A percentile compares a stretch with the other conserved stretches of the same genome.
These are phyloP conservation scores for Gastrolobium villosum DNA, from an alignment of 306 rosid genomes.

Conservation along the genomic window DNA sequence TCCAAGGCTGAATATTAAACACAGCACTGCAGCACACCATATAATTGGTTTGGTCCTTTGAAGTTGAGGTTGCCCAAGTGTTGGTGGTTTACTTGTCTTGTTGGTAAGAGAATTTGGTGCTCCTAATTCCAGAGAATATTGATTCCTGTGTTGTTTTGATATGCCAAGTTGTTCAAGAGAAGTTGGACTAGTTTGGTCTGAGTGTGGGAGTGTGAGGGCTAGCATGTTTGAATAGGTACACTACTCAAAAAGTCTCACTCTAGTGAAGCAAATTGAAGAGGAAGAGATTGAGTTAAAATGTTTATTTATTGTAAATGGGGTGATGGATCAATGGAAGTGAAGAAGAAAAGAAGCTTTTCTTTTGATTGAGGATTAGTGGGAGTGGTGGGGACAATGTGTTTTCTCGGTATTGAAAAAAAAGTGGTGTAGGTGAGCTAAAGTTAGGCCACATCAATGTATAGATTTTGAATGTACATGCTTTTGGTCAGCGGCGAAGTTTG, in stretches of 20 bases:
- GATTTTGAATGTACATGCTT: conserved; percentile 61
- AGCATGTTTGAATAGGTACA: conserved; percentile 52
- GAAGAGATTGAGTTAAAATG: conserved; percentile 34
- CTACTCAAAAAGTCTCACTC: conserved; percentile 12
- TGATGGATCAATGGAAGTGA: conserved; percentile 47
- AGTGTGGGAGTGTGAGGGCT: conserved; percentile 50
- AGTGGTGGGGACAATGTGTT: conserved; percentile 63
- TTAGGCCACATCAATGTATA: conserved; percentile 49
- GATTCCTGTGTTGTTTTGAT: conserved; percentile 52
- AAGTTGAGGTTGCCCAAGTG: conserved; percentile 52
- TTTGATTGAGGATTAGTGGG: conserved; percentile 60
- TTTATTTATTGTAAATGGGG: conserved; percentile 46
- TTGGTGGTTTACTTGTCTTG: conserved; percentile 50
- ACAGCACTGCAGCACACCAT: conserved; percentile 78
- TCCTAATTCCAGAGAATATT: conserved; percentile 35
- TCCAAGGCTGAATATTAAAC: conserved; percentile 80
- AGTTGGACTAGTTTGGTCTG: conserved; percentile 46
- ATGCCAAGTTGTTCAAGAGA: conserved; percentile 57
- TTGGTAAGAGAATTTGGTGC: conserved; percentile 38
- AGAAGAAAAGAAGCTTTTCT: conserved; percentile 68
- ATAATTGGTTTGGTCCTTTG: conserved; percentile 76
- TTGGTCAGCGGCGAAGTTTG: conserved; percentile 54
- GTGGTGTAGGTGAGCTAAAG: conserved; percentile 54
- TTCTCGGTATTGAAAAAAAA: conserved; percentile 61
- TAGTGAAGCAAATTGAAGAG: conserved; percentile 36